These are phyloP conservation scores for Auricularia cornea DNA, from an alignment of 768 basidiomycete species.

Conservation along the genomic window DNA sequence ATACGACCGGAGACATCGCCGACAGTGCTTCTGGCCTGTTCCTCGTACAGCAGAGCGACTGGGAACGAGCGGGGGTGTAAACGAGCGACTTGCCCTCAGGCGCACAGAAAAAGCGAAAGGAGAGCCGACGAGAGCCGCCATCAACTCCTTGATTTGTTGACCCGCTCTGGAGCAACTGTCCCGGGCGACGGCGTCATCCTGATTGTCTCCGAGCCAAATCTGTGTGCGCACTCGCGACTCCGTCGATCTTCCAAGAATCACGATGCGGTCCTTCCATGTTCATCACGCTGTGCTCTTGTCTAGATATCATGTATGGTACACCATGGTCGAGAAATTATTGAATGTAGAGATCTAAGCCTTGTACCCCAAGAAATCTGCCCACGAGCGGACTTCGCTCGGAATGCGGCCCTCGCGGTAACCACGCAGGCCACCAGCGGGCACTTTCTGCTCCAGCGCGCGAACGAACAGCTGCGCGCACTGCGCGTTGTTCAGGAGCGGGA, in stretches of 20 bases:
- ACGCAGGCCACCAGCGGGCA: slow-evolving; percentile 68
- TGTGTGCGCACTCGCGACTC: not conserved
- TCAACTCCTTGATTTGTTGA: not conserved
- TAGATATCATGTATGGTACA: not conserved
- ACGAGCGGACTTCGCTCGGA: slow-evolving; percentile 85
- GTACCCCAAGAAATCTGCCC: slow-evolving; percentile 80
- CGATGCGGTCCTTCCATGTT: not conserved
- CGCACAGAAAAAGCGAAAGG: not conserved
- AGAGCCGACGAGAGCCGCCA: not conserved
- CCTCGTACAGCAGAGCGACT: not conserved
- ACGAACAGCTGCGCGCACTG: slow-evolving; percentile 86
- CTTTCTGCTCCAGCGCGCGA: slow-evolving; percentile 76
- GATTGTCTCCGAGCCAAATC: not conserved
- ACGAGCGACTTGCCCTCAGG: not conserved
- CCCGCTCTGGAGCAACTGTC: not conserved
- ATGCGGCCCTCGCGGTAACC: slow-evolving; percentile 81
- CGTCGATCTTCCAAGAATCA: not conserved
- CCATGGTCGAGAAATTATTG: no score
- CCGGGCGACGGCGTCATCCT: not conserved
- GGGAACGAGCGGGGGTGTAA: not conserved
- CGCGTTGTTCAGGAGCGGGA: slow-evolving; percentile 86
- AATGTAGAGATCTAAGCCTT: slow-evolving; percentile 37
- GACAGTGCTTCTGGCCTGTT: not conserved
- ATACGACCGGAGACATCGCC: not conserved
- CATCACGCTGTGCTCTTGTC: not conserved